These are phyloP conservation scores for Caulochytrium protostelioides DNA, from an alignment of 371 early-diverging fungal species.

Conservation along the genomic window DNA sequence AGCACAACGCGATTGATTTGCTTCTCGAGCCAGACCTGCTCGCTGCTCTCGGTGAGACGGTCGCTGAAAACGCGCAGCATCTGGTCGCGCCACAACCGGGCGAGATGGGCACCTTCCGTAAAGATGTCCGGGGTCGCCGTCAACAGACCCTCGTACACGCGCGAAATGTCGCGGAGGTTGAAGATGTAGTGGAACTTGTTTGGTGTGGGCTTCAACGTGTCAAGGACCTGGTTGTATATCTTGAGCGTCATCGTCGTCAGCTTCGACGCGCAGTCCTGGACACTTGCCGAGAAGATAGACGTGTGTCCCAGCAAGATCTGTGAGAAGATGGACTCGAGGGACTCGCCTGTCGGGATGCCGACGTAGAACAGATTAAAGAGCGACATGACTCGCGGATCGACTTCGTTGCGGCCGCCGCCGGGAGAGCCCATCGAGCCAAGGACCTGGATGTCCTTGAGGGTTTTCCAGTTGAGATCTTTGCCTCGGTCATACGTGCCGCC, in stretches of 20 bases:
- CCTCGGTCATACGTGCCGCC: constrained; percentile 32
- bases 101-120: constrained; percentile 14
- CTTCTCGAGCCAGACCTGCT: constrained; percentile 23
- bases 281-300: constrained; percentile 15
- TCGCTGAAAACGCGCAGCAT: constrained; percentile 30
- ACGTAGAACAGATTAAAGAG: constrained; percentile 33
- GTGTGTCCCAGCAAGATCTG: constrained; percentile 28
- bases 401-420: constrained; percentile 32
- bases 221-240: constrained; percentile 22
- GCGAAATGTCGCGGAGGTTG: constrained; percentile 36
- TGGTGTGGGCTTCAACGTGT: constrained; percentile 31
- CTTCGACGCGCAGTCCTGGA: constrained; percentile 11
- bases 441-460: constrained; percentile 29
- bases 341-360: constrained; percentile 28
- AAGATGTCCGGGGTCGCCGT: constrained; percentile 27
- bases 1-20: constrained; percentile 22
- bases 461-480: constrained; percentile 31
- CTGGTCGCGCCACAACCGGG: constrained; percentile 32
- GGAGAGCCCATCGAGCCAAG: constrained; percentile 35
- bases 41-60: constrained; percentile 23
- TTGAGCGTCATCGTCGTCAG: constrained; percentile 19
- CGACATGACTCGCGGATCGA: constrained; percentile 32
- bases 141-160: constrained; percentile 29
- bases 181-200: constrained; percentile 39
- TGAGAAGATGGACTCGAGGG: constrained; percentile 23